phyloP scores from a whole-genome alignment of 768 basidiomycete genomes.

The Tulasnella sp. region DNA sequence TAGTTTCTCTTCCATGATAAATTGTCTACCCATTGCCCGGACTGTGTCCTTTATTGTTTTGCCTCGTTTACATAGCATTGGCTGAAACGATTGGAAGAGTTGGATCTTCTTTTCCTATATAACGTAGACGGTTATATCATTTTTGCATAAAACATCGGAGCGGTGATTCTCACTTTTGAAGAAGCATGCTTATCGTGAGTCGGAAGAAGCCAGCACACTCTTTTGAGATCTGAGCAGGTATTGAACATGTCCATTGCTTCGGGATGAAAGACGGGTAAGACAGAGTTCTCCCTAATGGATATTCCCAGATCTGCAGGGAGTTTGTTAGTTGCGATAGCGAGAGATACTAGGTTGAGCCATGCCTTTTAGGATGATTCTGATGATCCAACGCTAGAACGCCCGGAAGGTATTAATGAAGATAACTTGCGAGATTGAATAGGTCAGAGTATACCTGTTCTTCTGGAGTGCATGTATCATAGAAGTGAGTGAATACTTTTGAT shows the following conservation, averaged over 20 bases:
- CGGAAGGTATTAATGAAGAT: too few species aligned
- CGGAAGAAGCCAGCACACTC: constrained; percentile 80
- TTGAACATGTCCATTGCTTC: constrained; percentile 92
- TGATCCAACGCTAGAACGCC: constrained; percentile 54
- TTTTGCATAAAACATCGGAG: constrained; percentile 25
- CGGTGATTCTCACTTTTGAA: too few species aligned
- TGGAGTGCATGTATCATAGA: constrained; percentile 47
- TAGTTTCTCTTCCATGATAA: constrained; percentile 92
- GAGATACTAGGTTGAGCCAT: not conserved
- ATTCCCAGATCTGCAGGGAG: constrained; percentile 64
- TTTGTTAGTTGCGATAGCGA: not conserved
- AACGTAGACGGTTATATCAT: not conserved
- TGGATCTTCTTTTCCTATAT: constrained; percentile 69
- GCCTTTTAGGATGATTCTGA: constrained; percentile 95
- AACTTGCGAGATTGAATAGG: too few species aligned
- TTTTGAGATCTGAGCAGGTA: constrained; percentile 91
- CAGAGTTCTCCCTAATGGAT: constrained; percentile 85
- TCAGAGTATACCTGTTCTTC: constrained; percentile 46
- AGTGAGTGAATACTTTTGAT: constrained; percentile 60
- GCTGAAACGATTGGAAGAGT: constrained; percentile 76
- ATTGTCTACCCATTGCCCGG: constrained; percentile 67
- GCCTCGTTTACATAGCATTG: constrained; percentile 87
- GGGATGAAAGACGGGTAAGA: constrained; percentile 83
- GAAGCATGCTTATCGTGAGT: constrained; percentile 47
- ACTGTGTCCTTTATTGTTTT: constrained; percentile 71